Base-by-base conservation (phyloP, 768 basidiomycete genomes). In the Cystobasidium ongulense region DNA sequence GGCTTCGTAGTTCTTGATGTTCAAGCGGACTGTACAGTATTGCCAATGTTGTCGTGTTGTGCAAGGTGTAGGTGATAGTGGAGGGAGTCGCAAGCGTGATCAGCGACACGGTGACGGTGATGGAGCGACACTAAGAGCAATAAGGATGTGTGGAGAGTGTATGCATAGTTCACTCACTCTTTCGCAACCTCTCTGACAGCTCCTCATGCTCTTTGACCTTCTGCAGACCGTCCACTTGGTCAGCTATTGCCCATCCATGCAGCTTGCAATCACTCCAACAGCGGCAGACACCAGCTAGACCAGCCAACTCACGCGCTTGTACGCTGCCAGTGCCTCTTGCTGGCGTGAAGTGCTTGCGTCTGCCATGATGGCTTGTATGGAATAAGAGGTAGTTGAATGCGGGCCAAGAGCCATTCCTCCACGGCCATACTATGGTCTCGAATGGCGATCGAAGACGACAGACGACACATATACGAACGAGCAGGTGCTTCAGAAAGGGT, bases 121-220 rank as follows among this genome's bases (percentile, higher is more conserved):
- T 29, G 11, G 8, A 38, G 4, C 10, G 0, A 8, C 50, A 25
- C 21, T 10, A 0, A 10, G 1, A 11, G 18, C 33, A n/a, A n/a
- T 3, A 29, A 15, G 29, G 21, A 29, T 1, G 2, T 23, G 46
- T 68, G 18, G 41, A 8, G 29, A 38, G 17, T 15, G 57, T 10
- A 8, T 5, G 36, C 57, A 64, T 52, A 17, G 39, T 21, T 1
- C 15, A 84, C 91, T 78, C 77, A 97, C 95, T 84, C 77, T 88
- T 91, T 87, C 96, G 97, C 77, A 99, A 84, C 79, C 85, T 89
- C 78, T 91, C 88, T 78, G 90, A 90, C 76, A 88, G 89, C 62
- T 85, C 83, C 83, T 95, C 91, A 81, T 99, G 96, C 75, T 87
- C 87, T 76, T 88, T 88, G 86, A 97, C 88, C 91, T 97, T 99